Conservation (phyloP, 441 rosid genomes). For the Lepidium campestre region DNA sequence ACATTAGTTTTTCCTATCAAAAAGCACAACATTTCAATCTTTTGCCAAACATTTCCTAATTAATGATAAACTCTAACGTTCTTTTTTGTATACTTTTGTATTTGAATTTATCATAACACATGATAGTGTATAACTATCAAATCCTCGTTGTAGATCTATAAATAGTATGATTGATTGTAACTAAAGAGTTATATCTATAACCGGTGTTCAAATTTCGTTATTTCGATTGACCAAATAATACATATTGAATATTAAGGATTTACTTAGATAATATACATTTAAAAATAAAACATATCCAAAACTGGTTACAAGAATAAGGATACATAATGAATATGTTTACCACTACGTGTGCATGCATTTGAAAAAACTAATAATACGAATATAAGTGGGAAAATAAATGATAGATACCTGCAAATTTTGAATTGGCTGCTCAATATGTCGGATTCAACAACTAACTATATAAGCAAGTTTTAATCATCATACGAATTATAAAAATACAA, state of each 20-base stretch:
- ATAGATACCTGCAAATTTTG: constrained; percentile 21
- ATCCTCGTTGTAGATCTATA: not conserved
- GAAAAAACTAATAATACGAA: not conserved
- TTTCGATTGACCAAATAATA: no score
- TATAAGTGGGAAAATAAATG: not conserved
- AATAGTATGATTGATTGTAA: not conserved
- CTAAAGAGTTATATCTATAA: not conserved
- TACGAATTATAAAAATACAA: not conserved
- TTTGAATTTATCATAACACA: no score
- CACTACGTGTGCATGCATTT: constrained; percentile 33
- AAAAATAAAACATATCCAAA: not conserved
- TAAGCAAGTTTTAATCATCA: constrained; percentile 8
- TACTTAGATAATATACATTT: not conserved
- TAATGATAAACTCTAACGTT: no score
- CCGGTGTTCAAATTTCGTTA: no score
- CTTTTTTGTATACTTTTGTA: no score
- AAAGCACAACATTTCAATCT: not conserved
- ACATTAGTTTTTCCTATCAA: not conserved
- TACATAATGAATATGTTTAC: constrained; percentile 32
- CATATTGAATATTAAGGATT: not conserved
- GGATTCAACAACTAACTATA: constrained; percentile 16
- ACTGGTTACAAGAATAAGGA: not conserved
- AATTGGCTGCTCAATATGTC: constrained; percentile 29
- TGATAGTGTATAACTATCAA: no score
- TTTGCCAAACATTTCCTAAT: not conserved